Base-by-base conservation (phyloP, 1,139 yeast genomes). In the Suhomyces guaymorum region DNA sequence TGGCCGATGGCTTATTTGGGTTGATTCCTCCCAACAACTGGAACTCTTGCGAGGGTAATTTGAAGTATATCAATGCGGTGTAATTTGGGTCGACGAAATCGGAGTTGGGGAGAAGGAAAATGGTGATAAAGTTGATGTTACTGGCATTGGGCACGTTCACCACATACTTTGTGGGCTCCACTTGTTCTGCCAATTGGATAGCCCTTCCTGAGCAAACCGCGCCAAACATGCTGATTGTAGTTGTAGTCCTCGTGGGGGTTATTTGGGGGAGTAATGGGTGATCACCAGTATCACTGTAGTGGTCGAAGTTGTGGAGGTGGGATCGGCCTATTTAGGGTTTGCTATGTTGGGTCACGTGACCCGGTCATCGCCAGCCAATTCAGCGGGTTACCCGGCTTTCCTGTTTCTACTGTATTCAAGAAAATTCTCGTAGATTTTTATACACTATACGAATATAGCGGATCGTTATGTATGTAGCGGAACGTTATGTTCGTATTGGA, bases 31-130 rank as follows among this genome's bases (percentile, higher is more conserved):
- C 98, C 30, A 92, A 73, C 13, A 92, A 63, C 47, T 78, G 78
- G 61, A 88, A 92, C 23, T 86, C 96, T 33, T 57, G 55, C 12
- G 65, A 51, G 2, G 96, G 95, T 37, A 89, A 62, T 55, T 92
- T 96, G 60, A 89, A 90, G 59, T 85, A 92, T 3, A 92, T 87
- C 30, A 90, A 71, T 0, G 97, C 97, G 0, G 92, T 80, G 49
- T 70, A 82, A 34, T 75, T 75, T 1, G 78, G 73, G 37, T 90
- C 96, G 29, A 85, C 68, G 39, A 67, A 66, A 44, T 59, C 65
- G 19, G 78, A 65, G 38, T 79, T 84, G 2, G 96, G 96, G 8
- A 88, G 69, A 24, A 86, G 63, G 52, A 88, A 88, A 13, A 88
- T 66, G 3, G 92, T 82, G 33, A 88, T 70, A 53, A 85, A 90